These are phyloP conservation scores for Apiospora hydei DNA, from an alignment of 2,329 filamentous ascomycete genomes.

Conservation along the genomic window DNA sequence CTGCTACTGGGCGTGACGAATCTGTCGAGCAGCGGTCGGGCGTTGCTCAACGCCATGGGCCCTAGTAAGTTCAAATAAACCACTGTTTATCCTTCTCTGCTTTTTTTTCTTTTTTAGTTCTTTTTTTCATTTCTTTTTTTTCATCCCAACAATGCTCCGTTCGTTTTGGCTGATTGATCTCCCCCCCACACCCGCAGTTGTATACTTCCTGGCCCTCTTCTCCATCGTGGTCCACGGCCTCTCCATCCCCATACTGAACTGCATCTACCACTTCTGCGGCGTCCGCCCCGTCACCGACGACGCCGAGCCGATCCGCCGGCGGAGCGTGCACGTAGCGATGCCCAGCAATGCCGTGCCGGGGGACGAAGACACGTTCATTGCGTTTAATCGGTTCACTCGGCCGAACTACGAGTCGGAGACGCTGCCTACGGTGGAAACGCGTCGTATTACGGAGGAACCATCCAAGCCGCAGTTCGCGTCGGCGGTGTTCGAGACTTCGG, in stretches of 20 bases:
- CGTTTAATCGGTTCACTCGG: constrained; percentile 54
- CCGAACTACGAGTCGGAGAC: constrained; percentile 26
- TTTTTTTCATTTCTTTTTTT: no score
- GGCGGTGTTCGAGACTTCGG: not conserved
- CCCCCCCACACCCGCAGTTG: not conserved
- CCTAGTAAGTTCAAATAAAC: not conserved
- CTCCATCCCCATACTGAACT: constrained; percentile 51
- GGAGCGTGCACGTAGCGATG: constrained; percentile 42
- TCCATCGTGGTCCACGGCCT: constrained; percentile 54
- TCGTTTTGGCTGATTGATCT: no score
- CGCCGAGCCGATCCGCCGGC: constrained; percentile 46
- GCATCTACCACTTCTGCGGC: constrained; percentile 46
- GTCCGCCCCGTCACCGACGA: constrained; percentile 51
- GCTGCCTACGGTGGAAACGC: not conserved
- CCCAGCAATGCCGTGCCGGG: constrained; percentile 48
- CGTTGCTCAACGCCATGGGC: not conserved
- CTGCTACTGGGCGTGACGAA: not conserved
- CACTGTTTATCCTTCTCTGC: not conserved
- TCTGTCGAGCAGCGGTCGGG: not conserved
- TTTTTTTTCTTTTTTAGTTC: no score
- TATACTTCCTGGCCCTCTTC: constrained; percentile 34
- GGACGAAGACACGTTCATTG: constrained; percentile 47
- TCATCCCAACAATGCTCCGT: no score
- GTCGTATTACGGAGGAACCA: no score
- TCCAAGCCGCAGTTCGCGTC: not conserved